phyloP scores from a whole-genome alignment of 2,329 filamentous ascomycete genomes.

The Pseudopyricularia javanii region DNA sequence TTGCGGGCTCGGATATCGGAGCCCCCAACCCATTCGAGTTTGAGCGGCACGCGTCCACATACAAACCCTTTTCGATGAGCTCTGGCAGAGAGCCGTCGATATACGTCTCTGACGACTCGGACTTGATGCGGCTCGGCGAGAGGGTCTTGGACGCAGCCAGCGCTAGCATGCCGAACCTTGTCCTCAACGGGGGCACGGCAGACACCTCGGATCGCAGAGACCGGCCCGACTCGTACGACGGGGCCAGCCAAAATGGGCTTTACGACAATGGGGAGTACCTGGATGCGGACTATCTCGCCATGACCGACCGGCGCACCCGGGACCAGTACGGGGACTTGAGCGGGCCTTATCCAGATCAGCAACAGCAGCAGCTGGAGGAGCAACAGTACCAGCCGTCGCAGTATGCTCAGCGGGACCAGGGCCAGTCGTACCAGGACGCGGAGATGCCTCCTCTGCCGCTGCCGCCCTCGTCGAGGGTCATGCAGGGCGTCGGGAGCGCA shows the following conservation, averaged over 20 bases:
- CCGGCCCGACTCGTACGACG: slow-evolving; percentile 1
- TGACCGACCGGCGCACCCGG: slow-evolving; percentile 5
- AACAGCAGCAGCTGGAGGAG: slow-evolving; percentile 6
- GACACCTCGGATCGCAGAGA: background rate
- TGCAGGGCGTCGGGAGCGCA: slow-evolving; percentile 22
- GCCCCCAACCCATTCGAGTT: slow-evolving; percentile 48
- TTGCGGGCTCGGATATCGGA: slow-evolving; percentile 43
- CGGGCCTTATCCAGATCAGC: background rate
- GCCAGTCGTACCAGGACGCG: background rate
- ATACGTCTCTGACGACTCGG: slow-evolving; percentile 47
- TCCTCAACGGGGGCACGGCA: slow-evolving; percentile 10
- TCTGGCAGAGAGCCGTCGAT: slow-evolving; percentile 42
- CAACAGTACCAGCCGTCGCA: slow-evolving; percentile 3
- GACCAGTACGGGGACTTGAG: slow-evolving; percentile 1
- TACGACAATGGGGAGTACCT: slow-evolving; percentile 14
- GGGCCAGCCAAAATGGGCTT: slow-evolving; percentile 8
- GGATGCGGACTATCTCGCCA: slow-evolving; percentile 12
- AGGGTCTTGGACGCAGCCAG: slow-evolving; percentile 3
- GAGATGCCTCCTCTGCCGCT: slow-evolving; percentile 7
- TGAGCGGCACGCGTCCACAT: slow-evolving; percentile 48
- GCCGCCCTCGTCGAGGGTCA: slow-evolving; percentile 33
- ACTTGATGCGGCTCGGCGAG: slow-evolving; percentile 26
- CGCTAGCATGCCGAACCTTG: slow-evolving; percentile 3
- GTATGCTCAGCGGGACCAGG: background rate
- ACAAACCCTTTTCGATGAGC: slow-evolving; percentile 12